A percentile compares a stretch with the other conserved stretches of the same genome.
These are phyloP conservation scores for Pittosporum tobira DNA, from an alignment of 129 eudicot genomes.

Conservation along the genomic window DNA sequence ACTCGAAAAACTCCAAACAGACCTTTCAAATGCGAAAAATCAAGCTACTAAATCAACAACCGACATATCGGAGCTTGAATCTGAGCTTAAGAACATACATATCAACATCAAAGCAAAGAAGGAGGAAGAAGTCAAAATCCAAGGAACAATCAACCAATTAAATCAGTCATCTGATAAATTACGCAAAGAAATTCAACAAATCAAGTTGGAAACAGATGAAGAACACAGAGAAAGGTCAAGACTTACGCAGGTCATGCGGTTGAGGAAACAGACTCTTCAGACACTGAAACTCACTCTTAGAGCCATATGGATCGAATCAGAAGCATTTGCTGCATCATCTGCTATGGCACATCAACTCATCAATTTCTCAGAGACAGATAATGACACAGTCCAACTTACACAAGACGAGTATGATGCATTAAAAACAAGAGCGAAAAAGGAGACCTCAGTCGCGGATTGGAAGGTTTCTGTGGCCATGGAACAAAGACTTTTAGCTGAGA, in stretches of 20 bases:
- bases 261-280: constrained; percentile 49
- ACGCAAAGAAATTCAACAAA: constrained; percentile 40
- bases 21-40: constrained; percentile 24
- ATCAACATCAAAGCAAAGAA: constrained; percentile 27
- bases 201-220: constrained; percentile 32
- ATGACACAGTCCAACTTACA: constrained; percentile 19
- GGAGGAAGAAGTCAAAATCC: constrained; percentile 37
- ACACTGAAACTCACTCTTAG: constrained; percentile 35
- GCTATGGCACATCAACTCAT: constrained; percentile 34
- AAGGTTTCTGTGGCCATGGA: constrained; percentile 35
- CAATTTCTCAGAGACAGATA: constrained; percentile 14
- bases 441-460: constrained; percentile 33
- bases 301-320: constrained; percentile 45
- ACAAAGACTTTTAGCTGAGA: constrained; percentile 44
- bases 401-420: constrained; percentile 40
- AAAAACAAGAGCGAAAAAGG: constrained; percentile 37
- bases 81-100: constrained; percentile 36
- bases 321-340: constrained; percentile 38
- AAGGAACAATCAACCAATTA: constrained; percentile 28
- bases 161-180: constrained; percentile 25
- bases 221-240: constrained; percentile 30
- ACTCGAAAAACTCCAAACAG: constrained; percentile 44
- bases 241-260: constrained; percentile 29
- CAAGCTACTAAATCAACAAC: constrained; percentile 11
- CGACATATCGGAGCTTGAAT: constrained; percentile 34